Conservation (phyloP, 352 stramenopile genomes). For the Phytophthora citricola region DNA sequence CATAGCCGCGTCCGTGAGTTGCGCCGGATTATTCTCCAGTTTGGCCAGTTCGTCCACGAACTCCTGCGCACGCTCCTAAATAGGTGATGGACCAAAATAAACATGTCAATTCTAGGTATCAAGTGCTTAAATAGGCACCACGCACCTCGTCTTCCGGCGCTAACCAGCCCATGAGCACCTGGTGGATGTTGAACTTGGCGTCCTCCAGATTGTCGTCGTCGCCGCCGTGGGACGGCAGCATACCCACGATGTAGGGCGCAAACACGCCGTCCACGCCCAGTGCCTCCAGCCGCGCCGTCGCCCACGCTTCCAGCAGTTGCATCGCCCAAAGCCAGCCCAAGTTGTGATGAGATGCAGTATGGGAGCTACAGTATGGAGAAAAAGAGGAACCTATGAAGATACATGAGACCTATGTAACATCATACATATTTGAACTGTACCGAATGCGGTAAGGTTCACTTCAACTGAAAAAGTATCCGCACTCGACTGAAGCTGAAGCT, state of each 20-base stretch:
- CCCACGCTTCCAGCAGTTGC: conserved; percentile 72
- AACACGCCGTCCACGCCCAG: conserved; percentile 87
- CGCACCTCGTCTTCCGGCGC: conserved; percentile 73
- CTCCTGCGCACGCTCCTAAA: conserved; percentile 63
- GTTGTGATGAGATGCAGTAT: conserved; percentile 10
- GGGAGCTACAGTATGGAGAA: conserved; percentile 14
- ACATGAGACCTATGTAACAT: no score
- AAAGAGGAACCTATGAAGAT: conserved; percentile 5
- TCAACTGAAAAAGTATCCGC: no score
- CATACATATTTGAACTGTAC: no score
- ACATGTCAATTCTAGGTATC: no score
- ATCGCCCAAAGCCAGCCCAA: conserved; percentile 16
- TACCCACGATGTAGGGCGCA: conserved; percentile 83
- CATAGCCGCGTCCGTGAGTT: conserved; percentile 52
- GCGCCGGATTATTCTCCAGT: conserved; percentile 59
- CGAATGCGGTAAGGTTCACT: no score
- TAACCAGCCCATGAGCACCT: conserved; percentile 88
- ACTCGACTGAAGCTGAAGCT: no score
- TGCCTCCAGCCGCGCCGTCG: conserved; percentile 63
- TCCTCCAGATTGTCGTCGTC: conserved; percentile 60
- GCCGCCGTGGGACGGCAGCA: conserved; percentile 52
- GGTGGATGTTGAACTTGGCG: conserved; percentile 76
- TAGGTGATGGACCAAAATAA: background rate
- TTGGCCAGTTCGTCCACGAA: conserved; percentile 78
- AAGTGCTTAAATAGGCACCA: background rate